Conservation (phyloP, 2,329 filamentous ascomycete species). For the Metarhizium sp. region DNA sequence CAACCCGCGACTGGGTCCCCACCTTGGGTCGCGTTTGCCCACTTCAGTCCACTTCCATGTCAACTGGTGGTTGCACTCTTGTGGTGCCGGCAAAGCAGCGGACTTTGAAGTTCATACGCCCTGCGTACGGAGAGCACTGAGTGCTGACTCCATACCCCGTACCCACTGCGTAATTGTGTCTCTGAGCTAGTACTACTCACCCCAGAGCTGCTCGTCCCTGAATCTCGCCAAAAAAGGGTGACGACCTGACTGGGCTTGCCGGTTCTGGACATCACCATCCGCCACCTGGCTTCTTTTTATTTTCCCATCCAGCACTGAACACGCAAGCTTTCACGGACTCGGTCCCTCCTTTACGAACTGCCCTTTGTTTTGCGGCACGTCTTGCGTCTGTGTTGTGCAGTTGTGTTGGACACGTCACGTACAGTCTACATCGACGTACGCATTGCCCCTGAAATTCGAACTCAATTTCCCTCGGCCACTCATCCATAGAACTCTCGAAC, state of each 20-base stretch:
- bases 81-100: too few species aligned
- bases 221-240: conserved; percentile 2
- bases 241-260: neutral
- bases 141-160: too few species aligned
- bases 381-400: neutral
- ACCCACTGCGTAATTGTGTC: neutral
- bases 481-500: neutral
- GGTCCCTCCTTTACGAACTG: neutral
- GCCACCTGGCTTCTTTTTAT: neutral
- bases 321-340: neutral
- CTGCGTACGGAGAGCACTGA: too few species aligned
- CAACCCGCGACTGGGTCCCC: neutral
- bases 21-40: neutral
- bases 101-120: too few species aligned
- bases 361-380: neutral
- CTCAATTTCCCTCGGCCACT: neutral
- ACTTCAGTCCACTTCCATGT: neutral
- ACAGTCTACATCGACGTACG: neutral
- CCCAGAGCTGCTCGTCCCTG: neutral
- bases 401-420: neutral
- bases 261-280: neutral
- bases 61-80: too few species aligned
- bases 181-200: neutral
- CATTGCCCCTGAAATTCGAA: neutral
- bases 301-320: neutral